A percentile compares a stretch with the other conserved stretches of the same genome.
These are phyloP conservation scores for Saccharomyces pastorianus DNA, from an alignment of 1,139 yeast genomes.

Conservation along the genomic window DNA sequence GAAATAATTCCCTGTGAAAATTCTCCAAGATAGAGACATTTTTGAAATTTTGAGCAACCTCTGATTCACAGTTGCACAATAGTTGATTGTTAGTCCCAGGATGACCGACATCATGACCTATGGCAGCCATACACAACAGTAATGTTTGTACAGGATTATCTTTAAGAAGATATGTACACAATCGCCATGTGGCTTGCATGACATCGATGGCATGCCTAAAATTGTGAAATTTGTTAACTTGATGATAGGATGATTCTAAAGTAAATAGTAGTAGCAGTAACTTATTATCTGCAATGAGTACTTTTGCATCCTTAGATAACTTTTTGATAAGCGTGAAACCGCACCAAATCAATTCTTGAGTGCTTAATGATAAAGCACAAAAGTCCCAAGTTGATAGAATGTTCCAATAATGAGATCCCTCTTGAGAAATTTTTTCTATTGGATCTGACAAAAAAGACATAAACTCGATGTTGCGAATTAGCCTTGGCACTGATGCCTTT, in stretches of 20 bases:
- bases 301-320: constrained; percentile 16
- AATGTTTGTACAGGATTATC: constrained; percentile 12
- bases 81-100: constrained; percentile 88
- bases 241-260: constrained; percentile 63
- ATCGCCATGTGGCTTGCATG: constrained; percentile 61
- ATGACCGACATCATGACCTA: constrained; percentile 95
- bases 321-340: constrained; percentile 19
- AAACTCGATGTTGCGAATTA: background rate
- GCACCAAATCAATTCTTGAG: constrained; percentile 25
- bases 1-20: constrained; percentile 71
- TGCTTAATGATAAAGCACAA: constrained; percentile 23
- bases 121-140: constrained; percentile 61
- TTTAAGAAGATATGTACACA: constrained; percentile 15
- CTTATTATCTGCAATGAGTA: constrained; percentile 17
- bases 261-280: constrained; percentile 24
- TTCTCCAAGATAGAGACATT: constrained; percentile 72
- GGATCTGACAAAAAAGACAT: background rate
- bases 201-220: constrained; percentile 95
- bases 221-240: constrained; percentile 86
- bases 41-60: constrained; percentile 54
- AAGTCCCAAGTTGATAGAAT: constrained; percentile 26
- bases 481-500: constrained; percentile 1
- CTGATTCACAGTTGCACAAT: constrained; percentile 53
- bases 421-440: constrained; percentile 2
- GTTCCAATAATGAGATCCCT: constrained; percentile 14